phyloP scores from a whole-genome alignment of 345 rosid genomes.

The Psidium friedrichsthalianum region DNA sequence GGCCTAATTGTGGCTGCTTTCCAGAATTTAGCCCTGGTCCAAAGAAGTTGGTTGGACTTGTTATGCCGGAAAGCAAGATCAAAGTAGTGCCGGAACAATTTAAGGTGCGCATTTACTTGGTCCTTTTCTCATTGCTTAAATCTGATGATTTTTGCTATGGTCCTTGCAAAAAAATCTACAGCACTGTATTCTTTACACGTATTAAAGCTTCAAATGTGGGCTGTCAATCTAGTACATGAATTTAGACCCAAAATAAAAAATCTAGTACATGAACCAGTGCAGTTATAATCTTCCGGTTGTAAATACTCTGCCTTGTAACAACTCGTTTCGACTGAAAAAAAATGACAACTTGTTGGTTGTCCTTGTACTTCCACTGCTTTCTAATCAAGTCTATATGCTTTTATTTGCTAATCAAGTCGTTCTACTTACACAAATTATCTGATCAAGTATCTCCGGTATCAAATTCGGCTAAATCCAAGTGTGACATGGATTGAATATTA shows the following conservation, averaged over 20 bases:
- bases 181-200: not conserved
- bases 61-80: not conserved
- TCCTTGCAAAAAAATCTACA: not conserved
- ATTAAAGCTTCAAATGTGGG: no score
- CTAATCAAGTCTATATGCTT: not conserved
- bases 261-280: not conserved
- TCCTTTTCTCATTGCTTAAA: not conserved
- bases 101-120: not conserved
- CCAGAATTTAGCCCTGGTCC: not conserved
- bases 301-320: not conserved
- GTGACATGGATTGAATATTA: not conserved
- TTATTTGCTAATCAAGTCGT: not conserved
- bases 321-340: not conserved
- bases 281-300: not conserved
- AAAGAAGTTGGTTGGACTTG: not conserved
- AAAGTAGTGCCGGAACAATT: not conserved
- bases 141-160: not conserved
- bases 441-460: no score
- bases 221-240: not conserved
- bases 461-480: no score
- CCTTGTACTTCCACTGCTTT: not conserved
- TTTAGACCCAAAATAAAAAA: no score
- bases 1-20: not conserved
- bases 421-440: no score
- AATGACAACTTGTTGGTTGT: no score